These are phyloP conservation scores for Bremia lactucae DNA, from an alignment of 352 stramenopile genomes.

Conservation along the genomic window DNA sequence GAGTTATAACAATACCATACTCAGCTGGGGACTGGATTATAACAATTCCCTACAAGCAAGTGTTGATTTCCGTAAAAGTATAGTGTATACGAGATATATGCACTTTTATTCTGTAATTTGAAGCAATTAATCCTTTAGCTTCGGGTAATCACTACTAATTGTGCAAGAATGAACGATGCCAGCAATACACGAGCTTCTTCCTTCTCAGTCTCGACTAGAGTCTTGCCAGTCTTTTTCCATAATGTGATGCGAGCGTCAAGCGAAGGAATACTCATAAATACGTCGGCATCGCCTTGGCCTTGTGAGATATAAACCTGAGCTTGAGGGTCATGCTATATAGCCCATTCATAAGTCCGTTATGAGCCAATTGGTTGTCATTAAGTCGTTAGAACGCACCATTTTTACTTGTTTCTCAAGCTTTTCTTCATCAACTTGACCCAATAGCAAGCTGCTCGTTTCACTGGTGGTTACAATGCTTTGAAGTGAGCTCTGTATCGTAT, in stretches of 20 bases:
- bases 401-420: slow-evolving; percentile 68
- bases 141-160: slow-evolving; percentile 35
- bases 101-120: no score
- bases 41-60: no score
- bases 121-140: no score
- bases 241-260: slow-evolving; percentile 66
- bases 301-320: slow-evolving; percentile 75
- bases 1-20: no score
- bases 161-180: slow-evolving; percentile 40
- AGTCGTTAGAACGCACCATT: slow-evolving; percentile 38
- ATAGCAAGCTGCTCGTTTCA: slow-evolving; percentile 43
- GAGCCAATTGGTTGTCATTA: no score
- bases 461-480: slow-evolving; percentile 49
- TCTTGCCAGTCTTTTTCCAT: slow-evolving; percentile 69
- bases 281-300: slow-evolving; percentile 59
- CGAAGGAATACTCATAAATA: slow-evolving; percentile 73
- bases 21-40: no score
- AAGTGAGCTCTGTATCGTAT: slow-evolving; percentile 7
- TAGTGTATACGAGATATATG: no score
- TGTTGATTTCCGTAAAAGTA: no score
- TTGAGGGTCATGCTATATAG: slow-evolving; percentile 48
- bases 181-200: slow-evolving; percentile 58
- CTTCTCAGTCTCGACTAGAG: slow-evolving; percentile 67
- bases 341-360: no score
- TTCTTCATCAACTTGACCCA: slow-evolving; percentile 73